Evolutionary conservation across 1,139 yeast genomes (phyloP), one percentile per base, ranked within the genome.

Genomic region (Magnusiomyces magnusii): DNA sequence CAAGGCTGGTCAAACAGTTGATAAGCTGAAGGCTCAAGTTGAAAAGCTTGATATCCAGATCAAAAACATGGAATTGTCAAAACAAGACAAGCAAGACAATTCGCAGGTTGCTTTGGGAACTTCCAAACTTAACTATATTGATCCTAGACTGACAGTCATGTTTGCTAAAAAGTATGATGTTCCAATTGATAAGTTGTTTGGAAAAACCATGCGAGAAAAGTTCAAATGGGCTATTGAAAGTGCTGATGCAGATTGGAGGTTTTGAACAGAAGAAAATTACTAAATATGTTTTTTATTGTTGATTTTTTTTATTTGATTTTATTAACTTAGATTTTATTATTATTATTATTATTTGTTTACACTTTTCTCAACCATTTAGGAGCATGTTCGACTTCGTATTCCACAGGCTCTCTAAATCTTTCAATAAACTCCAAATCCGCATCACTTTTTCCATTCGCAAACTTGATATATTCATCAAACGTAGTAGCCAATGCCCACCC

Each of bases 141-240:
- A 93, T 73, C 99, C 99, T 28, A 79, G 99, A 66, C 77, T 93
- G 66, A 85, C 96, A 0, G 97, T 89, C 54, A 85, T 89, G 80
- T 93, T 91, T 73, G 82, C 96, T 56, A 91, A 91, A 73, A 88
- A 85, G 73, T 90, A 78, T 69, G 79, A 83, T 60, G 97, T 93
- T 28, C 98, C 98, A 15, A 86, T 93, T 61, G 98, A 92, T 72
- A 91, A 89, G 73, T 79, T 93, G 58, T 91, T 93, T 67, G 87
- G 97, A 27, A 91, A 90, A 74, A 87, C 98, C 0, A 77, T 92
- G 64, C 78, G 98, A 64, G 97, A 92, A 53, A 92, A 92, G 76
- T 92, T 92, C 74, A 85, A 83, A 58, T 92, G 99, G 99, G 98
- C 99, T 28, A 86, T 92, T 59, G 95, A 92, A 71, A 85, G 93